These are phyloP conservation scores for Elaeagnus macrophylla DNA, from an alignment of 306 rosid species.

Conservation along the genomic window DNA sequence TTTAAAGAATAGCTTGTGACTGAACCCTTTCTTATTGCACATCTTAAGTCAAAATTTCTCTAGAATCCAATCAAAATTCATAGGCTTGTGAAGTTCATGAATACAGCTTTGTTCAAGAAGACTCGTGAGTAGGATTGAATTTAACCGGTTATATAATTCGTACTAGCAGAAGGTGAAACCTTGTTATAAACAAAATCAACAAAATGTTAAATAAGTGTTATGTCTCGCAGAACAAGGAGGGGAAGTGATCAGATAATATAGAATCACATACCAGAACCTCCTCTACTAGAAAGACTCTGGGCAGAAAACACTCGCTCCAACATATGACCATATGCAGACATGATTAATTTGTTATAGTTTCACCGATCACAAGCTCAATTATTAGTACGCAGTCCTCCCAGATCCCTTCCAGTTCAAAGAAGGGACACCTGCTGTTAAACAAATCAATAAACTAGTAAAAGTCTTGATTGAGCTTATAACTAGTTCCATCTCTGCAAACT, in stretches of 20 bases:
- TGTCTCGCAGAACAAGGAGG: not conserved
- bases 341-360: slow-evolving; percentile 11
- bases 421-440: slow-evolving; percentile 32
- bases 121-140: too few species aligned
- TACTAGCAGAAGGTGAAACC: too few species aligned
- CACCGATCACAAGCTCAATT: slow-evolving; percentile 21
- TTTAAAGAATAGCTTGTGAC: too few species aligned
- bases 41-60: too few species aligned
- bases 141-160: too few species aligned
- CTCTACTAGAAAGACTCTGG: slow-evolving; percentile 28
- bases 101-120: too few species aligned
- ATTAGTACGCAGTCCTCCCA: slow-evolving; percentile 10
- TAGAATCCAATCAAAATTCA: too few species aligned
- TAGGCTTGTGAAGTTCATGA: too few species aligned
- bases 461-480: not conserved
- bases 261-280: slow-evolving; percentile 45
- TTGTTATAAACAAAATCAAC: too few species aligned
- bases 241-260: not conserved
- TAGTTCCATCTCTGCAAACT: too few species aligned
- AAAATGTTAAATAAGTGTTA: not conserved
- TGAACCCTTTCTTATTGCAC: too few species aligned
- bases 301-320: slow-evolving; percentile 58
- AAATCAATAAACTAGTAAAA: slow-evolving; percentile 1
- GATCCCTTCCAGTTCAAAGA: slow-evolving; percentile 23
- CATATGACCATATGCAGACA: slow-evolving; percentile 59